These are phyloP conservation scores for Apophysomyces ossiformis DNA, from an alignment of 371 early-diverging fungal genomes.

Conservation along the genomic window DNA sequence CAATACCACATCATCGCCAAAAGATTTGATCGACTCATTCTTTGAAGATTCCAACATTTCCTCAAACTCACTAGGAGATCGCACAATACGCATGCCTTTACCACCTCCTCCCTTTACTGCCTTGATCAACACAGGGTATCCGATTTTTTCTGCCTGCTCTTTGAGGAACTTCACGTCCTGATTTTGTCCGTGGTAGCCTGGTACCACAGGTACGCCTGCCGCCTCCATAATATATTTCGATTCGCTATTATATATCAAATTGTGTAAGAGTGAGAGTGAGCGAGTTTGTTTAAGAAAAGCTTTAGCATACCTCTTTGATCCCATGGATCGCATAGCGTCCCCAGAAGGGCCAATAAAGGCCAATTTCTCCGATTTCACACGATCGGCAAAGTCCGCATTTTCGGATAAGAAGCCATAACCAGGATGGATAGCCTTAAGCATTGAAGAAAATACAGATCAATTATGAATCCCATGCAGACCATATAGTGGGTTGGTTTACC, in stretches of 20 bases:
- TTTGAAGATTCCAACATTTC: slow-evolving; percentile 85
- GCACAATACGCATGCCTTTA: slow-evolving; percentile 89
- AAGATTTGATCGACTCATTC: slow-evolving; percentile 88
- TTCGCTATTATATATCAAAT: slow-evolving; percentile 54
- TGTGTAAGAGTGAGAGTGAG: neutral
- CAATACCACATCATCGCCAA: slow-evolving; percentile 90
- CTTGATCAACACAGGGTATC: slow-evolving; percentile 96
- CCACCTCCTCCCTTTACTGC: slow-evolving; percentile 98
- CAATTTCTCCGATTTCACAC: slow-evolving; percentile 65
- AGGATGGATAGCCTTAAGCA: slow-evolving; percentile 85
- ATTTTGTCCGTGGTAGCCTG: slow-evolving; percentile 94
- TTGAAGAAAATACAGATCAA: neutral
- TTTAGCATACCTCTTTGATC: slow-evolving; percentile 84
- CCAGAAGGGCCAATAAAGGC: slow-evolving; percentile 95
- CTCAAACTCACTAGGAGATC: slow-evolving; percentile 76
- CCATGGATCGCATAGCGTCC: slow-evolving; percentile 92
- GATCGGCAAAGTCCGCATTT: slow-evolving; percentile 88
- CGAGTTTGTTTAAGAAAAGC: neutral
- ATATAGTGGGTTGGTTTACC: slow-evolving; percentile 36
- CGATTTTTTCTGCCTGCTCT: slow-evolving; percentile 80
- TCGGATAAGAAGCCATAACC: slow-evolving; percentile 98
- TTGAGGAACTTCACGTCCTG: slow-evolving; percentile 80
- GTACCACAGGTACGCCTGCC: slow-evolving; percentile 91
- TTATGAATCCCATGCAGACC: no score
- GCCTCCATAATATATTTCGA: slow-evolving; percentile 90